Evolutionary conservation across 352 stramenopile species (phyloP).

Genomic region (Pythium inflatum): DNA sequence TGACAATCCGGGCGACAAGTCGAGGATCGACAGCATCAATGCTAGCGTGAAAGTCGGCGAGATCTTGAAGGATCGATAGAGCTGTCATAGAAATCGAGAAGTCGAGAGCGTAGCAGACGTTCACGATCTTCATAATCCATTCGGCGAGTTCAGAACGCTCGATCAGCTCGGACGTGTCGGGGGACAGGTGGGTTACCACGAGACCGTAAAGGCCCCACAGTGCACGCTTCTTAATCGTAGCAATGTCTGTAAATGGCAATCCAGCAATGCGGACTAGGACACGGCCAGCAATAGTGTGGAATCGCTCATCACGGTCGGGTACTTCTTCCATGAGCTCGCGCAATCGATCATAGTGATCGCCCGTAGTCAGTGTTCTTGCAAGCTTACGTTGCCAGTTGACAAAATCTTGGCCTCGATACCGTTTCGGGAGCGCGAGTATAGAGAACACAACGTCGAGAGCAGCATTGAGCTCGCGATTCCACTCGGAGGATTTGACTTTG

Average conservation of each 20-base stretch:
- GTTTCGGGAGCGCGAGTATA: conserved; percentile 69
- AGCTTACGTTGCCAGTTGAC: conserved; percentile 83
- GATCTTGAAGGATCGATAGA: conserved; percentile 76
- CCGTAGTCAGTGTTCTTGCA: conserved; percentile 24
- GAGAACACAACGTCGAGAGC: conserved; percentile 80
- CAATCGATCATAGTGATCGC: conserved; percentile 34
- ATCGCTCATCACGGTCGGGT: conserved; percentile 65
- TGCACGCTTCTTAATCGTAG: conserved; percentile 79
- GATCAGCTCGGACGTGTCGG: conserved; percentile 36
- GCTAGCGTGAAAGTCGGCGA: conserved; percentile 75
- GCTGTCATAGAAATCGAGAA: conserved; percentile 82
- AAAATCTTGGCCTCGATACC: conserved; percentile 77
- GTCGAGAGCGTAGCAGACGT: conserved; percentile 73
- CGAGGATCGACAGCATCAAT: conserved; percentile 71
- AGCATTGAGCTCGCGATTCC: conserved; percentile 81
- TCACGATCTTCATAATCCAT: conserved; percentile 83
- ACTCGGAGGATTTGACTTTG: conserved; percentile 74
- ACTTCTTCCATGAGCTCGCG: conserved; percentile 72
- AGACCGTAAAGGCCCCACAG: conserved; percentile 83
- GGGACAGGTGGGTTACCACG: conserved; percentile 67
- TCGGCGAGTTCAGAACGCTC: conserved; percentile 60
- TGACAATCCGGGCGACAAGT: conserved; percentile 81
- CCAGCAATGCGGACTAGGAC: conserved; percentile 77
- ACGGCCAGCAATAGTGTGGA: conserved; percentile 73
- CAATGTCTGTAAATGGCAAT: conserved; percentile 75